Conservation (phyloP, 2,329 filamentous ascomycete species). For the Ceratocystis huliohia region DNA sequence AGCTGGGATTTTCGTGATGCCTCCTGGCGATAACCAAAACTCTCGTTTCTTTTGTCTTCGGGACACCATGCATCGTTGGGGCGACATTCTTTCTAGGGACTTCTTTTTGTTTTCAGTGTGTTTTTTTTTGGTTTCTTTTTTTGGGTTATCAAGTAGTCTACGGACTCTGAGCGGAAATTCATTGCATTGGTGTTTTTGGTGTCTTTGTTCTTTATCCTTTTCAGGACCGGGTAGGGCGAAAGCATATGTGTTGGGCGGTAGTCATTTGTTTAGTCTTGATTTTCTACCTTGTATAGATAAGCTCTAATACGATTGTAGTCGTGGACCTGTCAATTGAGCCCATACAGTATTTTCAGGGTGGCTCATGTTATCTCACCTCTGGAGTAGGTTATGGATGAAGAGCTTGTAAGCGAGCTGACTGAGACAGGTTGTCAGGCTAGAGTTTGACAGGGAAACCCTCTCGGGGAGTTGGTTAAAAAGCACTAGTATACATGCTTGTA, state of each 20-base stretch:
- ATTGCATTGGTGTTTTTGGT: slow-evolving; percentile 3
- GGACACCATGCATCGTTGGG: neutral
- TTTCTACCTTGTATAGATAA: neutral
- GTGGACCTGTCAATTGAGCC: neutral
- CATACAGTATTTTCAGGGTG: too few relatives aligned
- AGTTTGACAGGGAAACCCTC: too few relatives aligned
- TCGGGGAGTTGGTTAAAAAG: too few relatives aligned
- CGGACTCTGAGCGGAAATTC: neutral
- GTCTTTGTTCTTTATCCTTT: neutral
- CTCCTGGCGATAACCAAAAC: neutral
- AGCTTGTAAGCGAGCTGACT: too few relatives aligned
- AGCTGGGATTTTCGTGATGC: slow-evolving; percentile 22
- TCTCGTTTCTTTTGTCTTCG: neutral
- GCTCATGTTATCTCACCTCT: too few relatives aligned
- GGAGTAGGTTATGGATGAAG: too few relatives aligned
- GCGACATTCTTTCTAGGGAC: neutral
- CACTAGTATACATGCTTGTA: too few relatives aligned
- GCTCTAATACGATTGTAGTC: neutral
- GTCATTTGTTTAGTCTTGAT: neutral
- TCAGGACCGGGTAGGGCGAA: neutral
- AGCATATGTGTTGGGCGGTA: neutral
- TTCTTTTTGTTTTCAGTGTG: neutral
- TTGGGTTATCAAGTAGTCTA: neutral
- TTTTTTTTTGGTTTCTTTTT: neutral
- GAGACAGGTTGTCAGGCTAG: too few relatives aligned